Percentiles rank a stretch among this genome's conserved stretches.
These are phyloP conservation scores for Periconia macrospinosa DNA, from an alignment of 2,329 filamentous ascomycete genomes.

Conservation along the genomic window DNA sequence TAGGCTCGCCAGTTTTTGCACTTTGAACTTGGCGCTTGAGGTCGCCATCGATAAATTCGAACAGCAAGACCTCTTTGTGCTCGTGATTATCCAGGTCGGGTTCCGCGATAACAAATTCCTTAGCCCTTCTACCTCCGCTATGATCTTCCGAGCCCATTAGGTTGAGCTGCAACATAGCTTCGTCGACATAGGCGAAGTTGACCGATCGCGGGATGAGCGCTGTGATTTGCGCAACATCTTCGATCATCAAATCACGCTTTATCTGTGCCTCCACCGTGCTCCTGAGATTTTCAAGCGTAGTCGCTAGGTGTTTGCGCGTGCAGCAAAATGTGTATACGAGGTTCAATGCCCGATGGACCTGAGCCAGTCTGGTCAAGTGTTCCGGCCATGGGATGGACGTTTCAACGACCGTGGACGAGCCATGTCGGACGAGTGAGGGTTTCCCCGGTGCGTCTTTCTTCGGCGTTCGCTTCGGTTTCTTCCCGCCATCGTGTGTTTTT, in stretches of 20 bases:
- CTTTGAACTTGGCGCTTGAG: constrained; percentile 77
- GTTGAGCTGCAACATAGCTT: constrained; percentile 79
- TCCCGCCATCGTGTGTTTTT: constrained; percentile 60
- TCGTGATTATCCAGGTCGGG: constrained; percentile 44
- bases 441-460: constrained; percentile 40
- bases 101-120: constrained; percentile 45
- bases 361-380: constrained; percentile 70
- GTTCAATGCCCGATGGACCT: constrained; percentile 82
- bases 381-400: constrained; percentile 70
- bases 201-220: constrained; percentile 76
- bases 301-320: constrained; percentile 87
- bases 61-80: constrained; percentile 73
- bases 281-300: constrained; percentile 87
- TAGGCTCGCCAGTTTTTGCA: constrained; percentile 72
- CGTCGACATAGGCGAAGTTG: constrained; percentile 84
- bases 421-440: constrained; percentile 45
- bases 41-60: constrained; percentile 92
- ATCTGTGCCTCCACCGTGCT: constrained; percentile 82
- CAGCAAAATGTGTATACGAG: constrained; percentile 94
- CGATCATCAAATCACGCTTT: constrained; percentile 67
- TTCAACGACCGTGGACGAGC: constrained; percentile 55
- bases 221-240: constrained; percentile 82
- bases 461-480: constrained; percentile 51
- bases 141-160: constrained; percentile 70
- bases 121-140: constrained; percentile 60